Evolutionary conservation across 805 yeast genomes (phyloP).

Genomic region (Lipomyces anomalus): DNA sequence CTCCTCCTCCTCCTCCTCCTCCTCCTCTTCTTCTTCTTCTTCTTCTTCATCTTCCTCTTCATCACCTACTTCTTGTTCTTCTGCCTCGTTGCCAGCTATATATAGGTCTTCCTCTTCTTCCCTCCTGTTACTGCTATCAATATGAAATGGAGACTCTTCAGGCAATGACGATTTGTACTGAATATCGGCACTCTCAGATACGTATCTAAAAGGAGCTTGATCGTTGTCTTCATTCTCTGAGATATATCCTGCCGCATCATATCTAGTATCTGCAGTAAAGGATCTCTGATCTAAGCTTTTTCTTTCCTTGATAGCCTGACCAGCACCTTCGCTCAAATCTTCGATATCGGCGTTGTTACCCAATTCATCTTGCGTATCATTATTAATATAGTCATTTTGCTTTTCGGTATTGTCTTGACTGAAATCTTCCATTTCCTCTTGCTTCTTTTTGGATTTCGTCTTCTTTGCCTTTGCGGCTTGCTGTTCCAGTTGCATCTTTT

Average conservation of each 20-base stretch:
- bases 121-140: too few relatives aligned
- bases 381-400: background rate
- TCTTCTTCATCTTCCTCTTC: slow-evolving; percentile 32
- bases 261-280: too few relatives aligned
- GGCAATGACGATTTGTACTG: too few relatives aligned
- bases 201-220: too few relatives aligned
- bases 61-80: slow-evolving; percentile 27
- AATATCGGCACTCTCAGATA: too few relatives aligned
- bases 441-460: slow-evolving; percentile 7
- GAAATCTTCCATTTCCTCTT: slow-evolving; percentile 1
- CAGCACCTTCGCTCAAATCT: too few relatives aligned
- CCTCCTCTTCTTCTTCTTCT: slow-evolving; percentile 44
- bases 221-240: too few relatives aligned
- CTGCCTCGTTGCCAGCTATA: slow-evolving; percentile 17
- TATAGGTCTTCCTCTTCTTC: slow-evolving; percentile 5
- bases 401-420: background rate
- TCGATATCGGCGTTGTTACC: background rate
- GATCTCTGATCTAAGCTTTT: background rate
- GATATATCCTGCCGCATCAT: too few relatives aligned
- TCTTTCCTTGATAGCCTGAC: too few relatives aligned
- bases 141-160: too few relatives aligned
- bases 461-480: slow-evolving; percentile 39
- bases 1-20: slow-evolving; percentile 46
- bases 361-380: too few relatives aligned
- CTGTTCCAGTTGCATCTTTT: slow-evolving; percentile 74